phyloP scores from a whole-genome alignment of 441 rosid species.

The Heliophila coronopifolia region DNA sequence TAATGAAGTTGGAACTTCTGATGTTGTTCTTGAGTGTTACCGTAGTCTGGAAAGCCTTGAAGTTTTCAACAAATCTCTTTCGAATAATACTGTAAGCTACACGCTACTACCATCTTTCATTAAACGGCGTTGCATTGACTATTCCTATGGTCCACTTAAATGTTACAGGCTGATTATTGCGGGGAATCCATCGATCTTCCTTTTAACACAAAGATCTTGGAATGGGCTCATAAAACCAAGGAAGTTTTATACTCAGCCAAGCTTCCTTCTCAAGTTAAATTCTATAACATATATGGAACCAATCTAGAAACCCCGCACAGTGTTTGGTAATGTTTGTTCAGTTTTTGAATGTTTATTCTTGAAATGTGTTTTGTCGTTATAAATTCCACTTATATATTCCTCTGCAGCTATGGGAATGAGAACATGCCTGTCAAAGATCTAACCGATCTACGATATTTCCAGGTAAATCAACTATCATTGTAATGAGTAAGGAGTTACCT shows the following conservation, averaged over 20 bases:
- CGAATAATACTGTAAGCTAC: constrained; percentile 56
- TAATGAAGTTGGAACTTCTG: constrained; percentile 43
- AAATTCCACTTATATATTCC: constrained; percentile 7
- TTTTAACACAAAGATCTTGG: constrained; percentile 75
- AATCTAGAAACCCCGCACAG: constrained; percentile 82
- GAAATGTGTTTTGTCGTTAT: constrained; percentile 1
- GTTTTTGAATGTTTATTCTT: not conserved
- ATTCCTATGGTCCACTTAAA: not conserved
- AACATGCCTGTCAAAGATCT: constrained; percentile 57
- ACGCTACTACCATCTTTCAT: not conserved
- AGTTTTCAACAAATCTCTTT: constrained; percentile 61
- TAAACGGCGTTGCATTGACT: not conserved
- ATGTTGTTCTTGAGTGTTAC: constrained; percentile 58
- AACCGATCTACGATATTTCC: constrained; percentile 47
- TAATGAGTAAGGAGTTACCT: not conserved
- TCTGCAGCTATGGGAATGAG: constrained; percentile 79
- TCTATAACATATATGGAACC: constrained; percentile 80
- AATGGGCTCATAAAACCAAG: constrained; percentile 71
- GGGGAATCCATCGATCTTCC: constrained; percentile 66
- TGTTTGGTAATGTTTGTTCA: constrained; percentile 57
- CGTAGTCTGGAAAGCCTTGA: constrained; percentile 47
- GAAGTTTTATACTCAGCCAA: constrained; percentile 49
- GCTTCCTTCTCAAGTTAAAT: constrained; percentile 79
- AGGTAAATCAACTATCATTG: constrained; percentile 39
- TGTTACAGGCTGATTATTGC: constrained; percentile 56